These are phyloP conservation scores for Exophiala spinifera DNA, from an alignment of 2,329 filamentous ascomycete genomes.

Conservation along the genomic window DNA sequence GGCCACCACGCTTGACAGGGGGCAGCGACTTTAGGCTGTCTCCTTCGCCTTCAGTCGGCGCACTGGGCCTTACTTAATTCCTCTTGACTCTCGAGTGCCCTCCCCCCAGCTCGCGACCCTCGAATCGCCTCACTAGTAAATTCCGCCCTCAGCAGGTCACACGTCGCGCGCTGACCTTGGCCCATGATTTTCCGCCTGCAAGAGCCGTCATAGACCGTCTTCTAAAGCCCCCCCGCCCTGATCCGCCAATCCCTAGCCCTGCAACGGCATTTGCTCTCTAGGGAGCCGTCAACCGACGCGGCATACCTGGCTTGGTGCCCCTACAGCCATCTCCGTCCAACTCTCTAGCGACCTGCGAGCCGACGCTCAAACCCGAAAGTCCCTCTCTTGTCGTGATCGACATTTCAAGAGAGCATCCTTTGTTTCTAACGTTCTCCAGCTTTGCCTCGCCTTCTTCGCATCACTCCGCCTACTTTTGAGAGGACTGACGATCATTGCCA, in stretches of 20 bases:
- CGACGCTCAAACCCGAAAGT: not conserved
- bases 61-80: not conserved
- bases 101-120: not conserved
- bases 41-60: not conserved
- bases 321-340: not conserved
- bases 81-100: too few relatives aligned
- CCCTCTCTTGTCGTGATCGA: not conserved
- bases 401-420: not conserved
- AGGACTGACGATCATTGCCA: not conserved
- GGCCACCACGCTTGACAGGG: not conserved
- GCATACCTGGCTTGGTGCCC: not conserved
- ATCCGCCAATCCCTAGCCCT: not conserved
- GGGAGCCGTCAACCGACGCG: not conserved
- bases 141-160: not conserved
- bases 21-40: not conserved
- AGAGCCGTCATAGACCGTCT: not conserved
- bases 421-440: not conserved
- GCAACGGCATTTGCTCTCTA: not conserved
- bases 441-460: constrained; percentile 2
- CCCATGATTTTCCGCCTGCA: not conserved
- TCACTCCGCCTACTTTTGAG: not conserved
- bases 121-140: not conserved
- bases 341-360: too few relatives aligned
- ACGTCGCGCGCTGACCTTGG: not conserved
- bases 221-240: not conserved